Conservation (phyloP, 768 basidiomycete species). For the Boletus reticuloceps region DNA sequence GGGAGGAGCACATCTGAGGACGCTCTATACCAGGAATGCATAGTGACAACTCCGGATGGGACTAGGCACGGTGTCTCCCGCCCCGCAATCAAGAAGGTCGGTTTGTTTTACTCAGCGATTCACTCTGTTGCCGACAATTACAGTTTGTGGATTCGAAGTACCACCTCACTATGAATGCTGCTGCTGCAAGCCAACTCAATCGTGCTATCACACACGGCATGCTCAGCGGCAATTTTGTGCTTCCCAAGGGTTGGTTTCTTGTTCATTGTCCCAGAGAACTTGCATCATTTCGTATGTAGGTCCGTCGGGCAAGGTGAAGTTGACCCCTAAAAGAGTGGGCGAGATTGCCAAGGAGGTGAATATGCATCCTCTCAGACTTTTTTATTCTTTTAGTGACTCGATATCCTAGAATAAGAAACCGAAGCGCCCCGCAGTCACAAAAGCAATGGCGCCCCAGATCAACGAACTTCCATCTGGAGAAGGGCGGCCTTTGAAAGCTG, state of each 20-base stretch:
- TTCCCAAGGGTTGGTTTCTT: slow-evolving; percentile 49
- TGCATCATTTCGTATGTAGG: slow-evolving; percentile 9
- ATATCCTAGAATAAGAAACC: slow-evolving; percentile 14
- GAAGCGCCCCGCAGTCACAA: neutral
- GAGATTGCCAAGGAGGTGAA: slow-evolving; percentile 17
- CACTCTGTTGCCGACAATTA: neutral
- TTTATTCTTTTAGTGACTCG: neutral
- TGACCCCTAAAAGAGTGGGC: slow-evolving; percentile 13
- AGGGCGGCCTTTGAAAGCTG: slow-evolving; percentile 2
- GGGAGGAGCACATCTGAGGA: neutral
- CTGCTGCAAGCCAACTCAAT: slow-evolving; percentile 47
- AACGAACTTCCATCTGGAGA: neutral
- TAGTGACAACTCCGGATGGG: slow-evolving; percentile 61
- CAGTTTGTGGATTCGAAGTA: slow-evolving; percentile 58
- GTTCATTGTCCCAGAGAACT: neutral
- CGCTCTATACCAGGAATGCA: slow-evolving; percentile 57
- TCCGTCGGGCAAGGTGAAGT: slow-evolving; percentile 27
- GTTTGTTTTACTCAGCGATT: neutral
- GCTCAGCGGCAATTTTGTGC: slow-evolving; percentile 48
- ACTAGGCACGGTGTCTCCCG: slow-evolving; percentile 74
- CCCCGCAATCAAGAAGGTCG: slow-evolving; percentile 76
- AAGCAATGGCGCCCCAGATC: neutral
- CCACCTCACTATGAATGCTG: slow-evolving; percentile 44
- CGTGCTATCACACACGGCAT: slow-evolving; percentile 53
- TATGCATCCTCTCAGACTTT: neutral